phyloP scores from a whole-genome alignment of 768 basidiomycete genomes.

The Naganishia kalamii region DNA sequence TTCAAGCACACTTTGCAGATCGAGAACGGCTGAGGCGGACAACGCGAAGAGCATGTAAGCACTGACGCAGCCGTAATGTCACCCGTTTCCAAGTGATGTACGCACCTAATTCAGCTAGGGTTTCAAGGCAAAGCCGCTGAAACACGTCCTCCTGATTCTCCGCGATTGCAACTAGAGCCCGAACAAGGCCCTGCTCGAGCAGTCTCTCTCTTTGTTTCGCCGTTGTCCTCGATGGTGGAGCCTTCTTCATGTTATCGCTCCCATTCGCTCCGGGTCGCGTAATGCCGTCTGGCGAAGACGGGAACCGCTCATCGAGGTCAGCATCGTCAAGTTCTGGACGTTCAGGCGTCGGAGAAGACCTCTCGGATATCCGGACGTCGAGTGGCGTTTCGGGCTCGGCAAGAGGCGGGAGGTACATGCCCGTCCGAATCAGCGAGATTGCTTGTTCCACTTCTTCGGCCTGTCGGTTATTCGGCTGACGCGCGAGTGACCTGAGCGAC shows the following conservation, averaged over 20 bases:
- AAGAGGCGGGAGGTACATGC: slow-evolving; percentile 57
- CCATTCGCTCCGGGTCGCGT: neutral
- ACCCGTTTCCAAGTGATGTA: slow-evolving; percentile 17
- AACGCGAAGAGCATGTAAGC: neutral
- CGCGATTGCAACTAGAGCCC: slow-evolving; percentile 85
- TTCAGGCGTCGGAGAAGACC: neutral
- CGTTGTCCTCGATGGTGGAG: neutral
- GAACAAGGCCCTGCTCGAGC: slow-evolving; percentile 50
- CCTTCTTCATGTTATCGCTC: neutral
- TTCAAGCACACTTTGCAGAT: slow-evolving; percentile 70
- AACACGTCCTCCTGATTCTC: slow-evolving; percentile 90
- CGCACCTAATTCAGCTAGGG: slow-evolving; percentile 81
- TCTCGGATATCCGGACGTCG: neutral
- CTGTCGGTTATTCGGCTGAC: slow-evolving; percentile 54
- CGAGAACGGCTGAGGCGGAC: slow-evolving; percentile 65
- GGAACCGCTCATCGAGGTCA: neutral
- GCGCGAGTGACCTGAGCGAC: neutral
- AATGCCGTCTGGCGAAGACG: neutral
- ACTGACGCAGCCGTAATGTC: neutral
- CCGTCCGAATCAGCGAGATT: slow-evolving; percentile 75
- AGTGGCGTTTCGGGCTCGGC: no score
- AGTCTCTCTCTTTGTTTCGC: slow-evolving; percentile 9
- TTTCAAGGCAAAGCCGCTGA: slow-evolving; percentile 71
- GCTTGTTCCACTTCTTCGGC: slow-evolving; percentile 84
- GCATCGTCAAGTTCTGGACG: neutral